These are phyloP conservation scores for Westerdykella ornata DNA, from an alignment of 2,329 filamentous ascomycete species.

Conservation along the genomic window DNA sequence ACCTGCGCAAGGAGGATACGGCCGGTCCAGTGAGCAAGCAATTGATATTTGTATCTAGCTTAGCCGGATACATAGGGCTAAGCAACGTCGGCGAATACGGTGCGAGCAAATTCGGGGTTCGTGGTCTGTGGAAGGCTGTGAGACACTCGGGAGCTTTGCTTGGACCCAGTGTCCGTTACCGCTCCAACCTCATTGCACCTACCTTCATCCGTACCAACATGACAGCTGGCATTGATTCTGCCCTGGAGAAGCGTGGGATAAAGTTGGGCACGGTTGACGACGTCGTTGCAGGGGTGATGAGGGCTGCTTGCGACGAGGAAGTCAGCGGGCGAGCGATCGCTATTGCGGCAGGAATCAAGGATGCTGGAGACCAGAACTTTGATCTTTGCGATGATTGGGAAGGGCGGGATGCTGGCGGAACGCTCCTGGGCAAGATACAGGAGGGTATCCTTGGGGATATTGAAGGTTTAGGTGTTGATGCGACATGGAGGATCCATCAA, in stretches of 20 bases:
- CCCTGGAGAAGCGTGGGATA: slow-evolving; percentile 3
- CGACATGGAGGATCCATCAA: too few relatives aligned
- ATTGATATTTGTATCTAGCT: slow-evolving; percentile 13
- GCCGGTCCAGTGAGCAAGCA: slow-evolving; percentile 7
- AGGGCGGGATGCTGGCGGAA: slow-evolving; percentile 3
- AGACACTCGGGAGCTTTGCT: slow-evolving; percentile 4
- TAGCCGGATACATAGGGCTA: slow-evolving; percentile 13
- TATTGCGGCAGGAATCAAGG: slow-evolving; percentile 5
- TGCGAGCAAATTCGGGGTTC: slow-evolving; percentile 13
- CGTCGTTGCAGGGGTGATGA: slow-evolving; percentile 11
- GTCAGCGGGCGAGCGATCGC: slow-evolving; percentile 10
- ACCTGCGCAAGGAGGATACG: neutral
- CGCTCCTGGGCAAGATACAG: slow-evolving; percentile 5
- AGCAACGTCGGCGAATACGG: slow-evolving; percentile 10
- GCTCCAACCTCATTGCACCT: slow-evolving; percentile 16
- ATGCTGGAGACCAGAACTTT: slow-evolving; percentile 11
- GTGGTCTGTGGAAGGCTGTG: slow-evolving; percentile 12
- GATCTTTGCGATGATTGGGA: slow-evolving; percentile 15
- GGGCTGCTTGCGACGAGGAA: slow-evolving; percentile 11
- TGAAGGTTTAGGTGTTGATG: neutral
- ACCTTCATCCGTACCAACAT: slow-evolving; percentile 11
- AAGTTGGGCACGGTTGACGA: slow-evolving; percentile 11
- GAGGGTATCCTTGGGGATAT: slow-evolving; percentile 5
- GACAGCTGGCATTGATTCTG: slow-evolving; percentile 3
- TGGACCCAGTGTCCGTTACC: neutral